These are phyloP conservation scores for Phytophthora nicotianae DNA, from an alignment of 352 stramenopile genomes.

Conservation along the genomic window DNA sequence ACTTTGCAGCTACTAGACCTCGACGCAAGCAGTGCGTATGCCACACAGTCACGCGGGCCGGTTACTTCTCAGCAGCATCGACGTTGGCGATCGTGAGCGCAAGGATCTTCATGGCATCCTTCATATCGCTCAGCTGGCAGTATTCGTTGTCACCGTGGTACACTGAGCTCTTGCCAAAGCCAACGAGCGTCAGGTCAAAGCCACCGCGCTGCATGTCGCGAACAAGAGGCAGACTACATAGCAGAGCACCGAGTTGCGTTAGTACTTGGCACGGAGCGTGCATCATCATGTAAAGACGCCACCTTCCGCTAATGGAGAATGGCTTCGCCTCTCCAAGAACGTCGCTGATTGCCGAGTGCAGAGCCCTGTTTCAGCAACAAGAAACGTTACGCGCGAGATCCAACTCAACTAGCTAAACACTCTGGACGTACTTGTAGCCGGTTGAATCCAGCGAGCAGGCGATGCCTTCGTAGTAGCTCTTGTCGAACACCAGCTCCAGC, in stretches of 20 bases:
- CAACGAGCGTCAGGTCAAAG: slow-evolving; percentile 71
- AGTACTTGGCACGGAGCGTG: too few relatives aligned
- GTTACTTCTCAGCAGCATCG: slow-evolving; percentile 31
- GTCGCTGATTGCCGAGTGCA: slow-evolving; percentile 75
- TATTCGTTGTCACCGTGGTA: slow-evolving; percentile 95
- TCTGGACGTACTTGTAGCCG: slow-evolving; percentile 70
- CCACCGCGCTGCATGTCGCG: slow-evolving; percentile 72
- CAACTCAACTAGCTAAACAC: too few relatives aligned
- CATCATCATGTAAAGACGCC: too few relatives aligned
- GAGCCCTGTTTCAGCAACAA: slow-evolving; percentile 26
- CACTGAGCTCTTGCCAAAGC: slow-evolving; percentile 75
- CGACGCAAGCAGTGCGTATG: too few relatives aligned
- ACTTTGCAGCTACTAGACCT: too few relatives aligned
- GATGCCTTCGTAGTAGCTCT: slow-evolving; percentile 88
- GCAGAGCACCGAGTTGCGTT: too few relatives aligned
- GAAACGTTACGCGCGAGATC: too few relatives aligned
- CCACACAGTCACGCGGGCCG: too few relatives aligned
- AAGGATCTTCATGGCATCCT: slow-evolving; percentile 87
- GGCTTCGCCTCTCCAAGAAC: slow-evolving; percentile 84
- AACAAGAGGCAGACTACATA: slow-evolving; percentile 69
- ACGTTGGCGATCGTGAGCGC: slow-evolving; percentile 80
- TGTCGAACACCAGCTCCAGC: slow-evolving; percentile 88
- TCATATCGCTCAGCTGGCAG: slow-evolving; percentile 86
- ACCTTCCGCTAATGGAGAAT: slow-evolving; percentile 93
- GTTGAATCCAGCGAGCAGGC: slow-evolving; percentile 91